These are phyloP conservation scores for Ogataea kodamae DNA, from an alignment of 805 yeast genomes.

Conservation along the genomic window DNA sequence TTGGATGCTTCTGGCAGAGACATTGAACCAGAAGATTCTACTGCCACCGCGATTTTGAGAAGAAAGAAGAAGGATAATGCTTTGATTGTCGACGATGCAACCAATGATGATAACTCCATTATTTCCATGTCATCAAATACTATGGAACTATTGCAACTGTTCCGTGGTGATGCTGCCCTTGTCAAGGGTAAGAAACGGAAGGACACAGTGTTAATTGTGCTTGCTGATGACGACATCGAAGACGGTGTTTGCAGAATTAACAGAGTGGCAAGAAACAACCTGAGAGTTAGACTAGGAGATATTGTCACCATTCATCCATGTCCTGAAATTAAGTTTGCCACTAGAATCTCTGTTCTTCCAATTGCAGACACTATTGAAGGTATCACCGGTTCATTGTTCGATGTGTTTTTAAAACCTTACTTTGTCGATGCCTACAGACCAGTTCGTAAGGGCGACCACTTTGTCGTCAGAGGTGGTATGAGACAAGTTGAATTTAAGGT, in stretches of 20 bases:
- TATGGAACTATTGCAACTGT: constrained; percentile 89
- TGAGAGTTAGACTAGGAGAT: constrained; percentile 92
- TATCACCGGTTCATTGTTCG: constrained; percentile 92
- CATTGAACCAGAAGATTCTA: constrained; percentile 37
- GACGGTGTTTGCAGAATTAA: constrained; percentile 93
- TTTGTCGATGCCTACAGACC: constrained; percentile 99
- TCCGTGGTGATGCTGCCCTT: constrained; percentile 96
- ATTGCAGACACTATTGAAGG: constrained; percentile 98
- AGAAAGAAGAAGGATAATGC: constrained; percentile 97
- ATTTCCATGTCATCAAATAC: constrained; percentile 93
- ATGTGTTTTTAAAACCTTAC: constrained; percentile 94
- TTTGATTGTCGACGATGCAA: constrained; percentile 92
- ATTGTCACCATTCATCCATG: constrained; percentile 88
- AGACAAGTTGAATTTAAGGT: constrained; percentile 98
- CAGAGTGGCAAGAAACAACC: constrained; percentile 93
- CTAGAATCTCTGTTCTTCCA: constrained; percentile 91
- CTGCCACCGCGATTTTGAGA: constrained; percentile 96
- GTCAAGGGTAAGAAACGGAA: constrained; percentile 98
- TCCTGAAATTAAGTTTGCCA: constrained; percentile 96
- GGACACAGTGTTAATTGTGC: constrained; percentile 93
- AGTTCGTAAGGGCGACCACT: constrained; percentile 94
- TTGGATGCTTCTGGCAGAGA: constrained; percentile 38
- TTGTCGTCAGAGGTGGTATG: constrained; percentile 98
- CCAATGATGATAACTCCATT: constrained; percentile 94
- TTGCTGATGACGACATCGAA: constrained; percentile 94